Evolutionary conservation across 805 yeast genomes (phyloP), one percentile per base, ranked within the genome.

Genomic region (Saccharomycopsis malanga): DNA sequence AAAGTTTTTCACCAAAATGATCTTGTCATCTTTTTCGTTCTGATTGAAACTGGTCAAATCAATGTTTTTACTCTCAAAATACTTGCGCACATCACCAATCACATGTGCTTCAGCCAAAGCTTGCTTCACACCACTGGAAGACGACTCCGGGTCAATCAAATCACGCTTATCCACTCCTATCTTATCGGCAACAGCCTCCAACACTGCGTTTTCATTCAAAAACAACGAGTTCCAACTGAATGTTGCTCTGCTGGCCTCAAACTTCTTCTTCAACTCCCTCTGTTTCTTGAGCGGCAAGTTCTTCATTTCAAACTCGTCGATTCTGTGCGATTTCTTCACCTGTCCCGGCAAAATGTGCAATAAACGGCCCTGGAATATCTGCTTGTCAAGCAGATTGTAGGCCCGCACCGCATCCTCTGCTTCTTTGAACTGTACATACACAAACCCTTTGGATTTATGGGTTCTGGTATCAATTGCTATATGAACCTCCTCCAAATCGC

Each of bases 41-140:
- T 72, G 70, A 42, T 67, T 67, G 60, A 93, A 91, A 30, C 79
- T 73, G 2, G 82, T 71, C 51, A 93, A 68, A 67, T 91, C 96
- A 37, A 93, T 86, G 30, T 95, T 95, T 60, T 82, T 82, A 21
- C 70, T 65, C 62, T 87, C 95, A 63, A 93, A 93, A 65, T 80
- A 93, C 56, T 78, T 77, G 59, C 96, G 77, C 10, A 93, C 95
- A 63, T 83, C 93, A 39, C 89, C 93, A 58, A 93, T 81, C 15
- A 89, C 96, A 59, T 88, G 93, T 2, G 97, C 94, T 67, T 93
- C 98, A 0, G 98, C 98, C 53, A 93, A 73, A 0, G 98, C 98
- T 65, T 89, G 98, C 61, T 89, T 87, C 12, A 93, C 98, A 1
- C 96, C 97, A 44, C 95, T 83, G 50, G 73, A 80, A 5, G 95